Conservation (phyloP, 495 filamentous ascomycete genomes). For the Penicillium paxilli region DNA sequence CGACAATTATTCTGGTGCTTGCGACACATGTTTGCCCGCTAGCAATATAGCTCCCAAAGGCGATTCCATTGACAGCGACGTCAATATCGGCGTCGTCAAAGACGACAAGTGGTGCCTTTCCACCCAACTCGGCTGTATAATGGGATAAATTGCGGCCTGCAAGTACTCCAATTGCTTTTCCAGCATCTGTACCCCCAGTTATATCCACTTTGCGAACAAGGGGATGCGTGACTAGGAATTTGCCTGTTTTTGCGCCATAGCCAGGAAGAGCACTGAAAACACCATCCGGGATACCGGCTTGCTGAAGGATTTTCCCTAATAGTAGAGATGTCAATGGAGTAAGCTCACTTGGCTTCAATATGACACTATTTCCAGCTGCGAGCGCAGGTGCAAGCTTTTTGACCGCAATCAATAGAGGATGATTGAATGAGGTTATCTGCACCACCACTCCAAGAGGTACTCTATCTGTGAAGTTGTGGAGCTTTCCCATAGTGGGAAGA, state of each 20-base stretch:
- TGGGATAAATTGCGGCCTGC: constrained; percentile 53
- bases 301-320: constrained; percentile 50
- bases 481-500: constrained; percentile 57
- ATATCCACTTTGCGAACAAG: constrained; percentile 61
- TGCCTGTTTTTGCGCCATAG: constrained; percentile 53
- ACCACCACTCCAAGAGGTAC: constrained; percentile 62
- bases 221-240: constrained; percentile 51
- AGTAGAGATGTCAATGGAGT: constrained; percentile 57
- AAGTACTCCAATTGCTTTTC: constrained; percentile 44
- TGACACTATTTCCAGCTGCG: constrained; percentile 61
- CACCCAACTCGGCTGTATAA: constrained; percentile 60
- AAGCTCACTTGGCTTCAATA: constrained; percentile 63
- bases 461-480: constrained; percentile 62
- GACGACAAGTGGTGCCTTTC: constrained; percentile 59
- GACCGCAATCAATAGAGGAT: constrained; percentile 62
- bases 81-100: constrained; percentile 52
- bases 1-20: constrained; percentile 58
- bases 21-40: constrained; percentile 65
- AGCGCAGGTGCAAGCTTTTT: constrained; percentile 64
- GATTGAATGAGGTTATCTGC: constrained; percentile 67
- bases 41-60: constrained; percentile 59
- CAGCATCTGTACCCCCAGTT: constrained; percentile 55
- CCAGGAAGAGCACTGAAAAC: constrained; percentile 59
- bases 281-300: constrained; percentile 57
- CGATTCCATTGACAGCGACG: constrained; percentile 55